Evolutionary conservation across 2,329 filamentous ascomycete species (phyloP).

Genomic region (Metarhizium album): DNA sequence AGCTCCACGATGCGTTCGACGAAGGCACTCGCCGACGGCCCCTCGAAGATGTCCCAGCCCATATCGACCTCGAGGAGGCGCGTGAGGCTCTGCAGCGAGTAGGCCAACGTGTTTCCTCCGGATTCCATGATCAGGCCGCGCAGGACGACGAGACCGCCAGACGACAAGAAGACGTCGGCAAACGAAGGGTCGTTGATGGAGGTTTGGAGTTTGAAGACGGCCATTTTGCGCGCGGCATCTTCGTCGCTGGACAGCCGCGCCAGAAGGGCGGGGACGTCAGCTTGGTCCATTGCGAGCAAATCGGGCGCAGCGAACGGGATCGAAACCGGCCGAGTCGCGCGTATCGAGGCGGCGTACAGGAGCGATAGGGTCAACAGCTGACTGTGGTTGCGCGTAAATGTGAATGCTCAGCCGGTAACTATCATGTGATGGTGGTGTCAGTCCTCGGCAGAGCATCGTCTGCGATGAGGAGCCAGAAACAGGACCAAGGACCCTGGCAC

Average conservation of each 20-base stretch:
- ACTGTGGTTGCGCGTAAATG: not conserved
- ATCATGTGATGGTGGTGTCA: not conserved
- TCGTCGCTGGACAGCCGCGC: slow-evolving; percentile 57
- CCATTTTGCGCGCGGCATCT: slow-evolving; percentile 95
- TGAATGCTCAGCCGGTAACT: not conserved
- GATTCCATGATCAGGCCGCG: slow-evolving; percentile 75
- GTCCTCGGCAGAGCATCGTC: not conserved
- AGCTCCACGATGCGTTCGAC: slow-evolving; percentile 76
- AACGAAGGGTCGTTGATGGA: slow-evolving; percentile 95
- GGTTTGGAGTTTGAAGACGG: slow-evolving; percentile 92
- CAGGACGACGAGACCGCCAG: slow-evolving; percentile 73
- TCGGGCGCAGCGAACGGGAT: not conserved
- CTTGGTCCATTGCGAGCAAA: slow-evolving; percentile 45
- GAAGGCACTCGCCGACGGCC: slow-evolving; percentile 50
- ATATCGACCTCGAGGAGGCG: slow-evolving; percentile 90
- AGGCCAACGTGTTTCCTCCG: slow-evolving; percentile 88
- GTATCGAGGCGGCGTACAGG: not conserved
- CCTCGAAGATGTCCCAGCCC: slow-evolving; percentile 84
- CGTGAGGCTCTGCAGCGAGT: slow-evolving; percentile 81
- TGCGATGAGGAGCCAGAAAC: not conserved
- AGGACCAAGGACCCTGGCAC: not conserved
- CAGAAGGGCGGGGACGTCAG: slow-evolving; percentile 54
- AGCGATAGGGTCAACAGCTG: not conserved
- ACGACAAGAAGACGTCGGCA: slow-evolving; percentile 89
- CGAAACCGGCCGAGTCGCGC: not conserved